Evolutionary conservation across 805 yeast genomes (phyloP), one percentile per base, ranked within the genome.

Genomic region (Saccharomycopsis sp.): DNA sequence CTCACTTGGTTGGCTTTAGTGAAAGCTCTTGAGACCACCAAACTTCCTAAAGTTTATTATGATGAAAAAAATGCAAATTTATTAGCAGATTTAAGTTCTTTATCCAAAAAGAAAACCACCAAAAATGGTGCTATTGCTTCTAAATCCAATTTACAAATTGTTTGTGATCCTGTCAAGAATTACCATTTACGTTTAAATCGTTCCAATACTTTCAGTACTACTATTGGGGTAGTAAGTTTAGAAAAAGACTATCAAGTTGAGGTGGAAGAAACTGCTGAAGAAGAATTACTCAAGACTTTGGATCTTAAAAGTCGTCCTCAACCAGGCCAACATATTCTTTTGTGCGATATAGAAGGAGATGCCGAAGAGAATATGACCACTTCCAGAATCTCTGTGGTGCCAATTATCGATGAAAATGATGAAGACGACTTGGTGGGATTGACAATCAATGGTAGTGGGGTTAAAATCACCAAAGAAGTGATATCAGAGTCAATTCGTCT

Each of bases 261-360:
- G 5, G 53, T 51, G 2, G 55, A 52, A 2, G 50, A 47, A 4
- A 60, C 57, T 14, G 66, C 30, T 20, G 19, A 26, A 6, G 34
- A 37, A 4, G 42, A 33, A 4, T 33, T 13, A 6, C 10, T 8
- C 17, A 28, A 28, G n/a, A 5, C 31, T 9, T 9, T 28, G 17
- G n/a, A 10, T 10, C 6, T 28, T 9, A 15, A 25, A n/a, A n/a
- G n/a, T n/a, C n/a, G n/a, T n/a, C 33, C 33, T 10, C 18, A 31
- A 31, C 18, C 15, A 14, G 33, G 33, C 15, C n/a, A n/a, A n/a
- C 13, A n/a, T 1, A 62, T 75, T 0, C 51, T 84, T 13, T 56
- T 86, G 35, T 76, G 83, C 1, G 96, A 86, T 54, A 52, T 84
- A 31, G 94, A 85, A 55, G 94, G 94, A 12, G 89, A 81, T 45